A percentile compares a stretch with the other conserved stretches of the same genome.
phyloP scores from a whole-genome alignment of 1,139 yeast genomes.

The Pichia sp. region DNA sequence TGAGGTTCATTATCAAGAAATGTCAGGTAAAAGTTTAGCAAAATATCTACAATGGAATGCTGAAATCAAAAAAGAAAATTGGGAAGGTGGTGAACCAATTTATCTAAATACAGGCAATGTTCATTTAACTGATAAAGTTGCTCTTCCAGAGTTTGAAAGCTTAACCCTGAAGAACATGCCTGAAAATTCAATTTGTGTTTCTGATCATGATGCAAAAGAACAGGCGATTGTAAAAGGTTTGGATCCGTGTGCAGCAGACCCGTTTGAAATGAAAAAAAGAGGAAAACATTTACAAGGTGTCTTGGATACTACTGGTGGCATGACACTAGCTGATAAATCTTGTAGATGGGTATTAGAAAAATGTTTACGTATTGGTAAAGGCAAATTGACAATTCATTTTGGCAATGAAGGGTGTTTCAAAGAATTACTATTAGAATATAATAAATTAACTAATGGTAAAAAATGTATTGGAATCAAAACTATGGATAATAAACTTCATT shows the following conservation, averaged over 20 bases:
- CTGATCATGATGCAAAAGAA: conserved; percentile 14
- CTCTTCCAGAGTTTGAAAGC: conserved; percentile 22
- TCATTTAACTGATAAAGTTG: conserved; percentile 22
- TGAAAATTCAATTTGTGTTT: conserved; percentile 20
- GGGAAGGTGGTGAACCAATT: conserved; percentile 22
- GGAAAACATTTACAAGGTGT: conserved; percentile 24
- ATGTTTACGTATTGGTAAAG: conserved; percentile 11
- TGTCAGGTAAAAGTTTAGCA: conserved; percentile 34
- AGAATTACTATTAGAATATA: conserved; percentile 12
- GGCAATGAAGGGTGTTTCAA: conserved; percentile 17
- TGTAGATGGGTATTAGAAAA: conserved; percentile 28
- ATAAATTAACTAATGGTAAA: not conserved
- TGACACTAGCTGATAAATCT: conserved; percentile 33
- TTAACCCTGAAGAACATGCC: conserved; percentile 17
- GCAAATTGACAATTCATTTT: conserved; percentile 17
- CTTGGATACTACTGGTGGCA: conserved; percentile 33
- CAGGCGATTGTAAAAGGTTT: conserved; percentile 11
- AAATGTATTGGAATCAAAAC: conserved; percentile 29
- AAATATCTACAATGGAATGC: conserved; percentile 33
- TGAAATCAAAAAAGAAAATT: conserved; percentile 17
- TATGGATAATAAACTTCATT: conserved; percentile 28
- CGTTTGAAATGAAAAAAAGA: conserved; percentile 16
- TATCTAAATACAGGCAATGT: conserved; percentile 26
- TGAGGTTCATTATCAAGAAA: conserved; percentile 32
- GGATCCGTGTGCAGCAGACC: conserved; percentile 22